Conservation (phyloP, 495 filamentous ascomycete species). For the Aspergillus hancockii region DNA sequence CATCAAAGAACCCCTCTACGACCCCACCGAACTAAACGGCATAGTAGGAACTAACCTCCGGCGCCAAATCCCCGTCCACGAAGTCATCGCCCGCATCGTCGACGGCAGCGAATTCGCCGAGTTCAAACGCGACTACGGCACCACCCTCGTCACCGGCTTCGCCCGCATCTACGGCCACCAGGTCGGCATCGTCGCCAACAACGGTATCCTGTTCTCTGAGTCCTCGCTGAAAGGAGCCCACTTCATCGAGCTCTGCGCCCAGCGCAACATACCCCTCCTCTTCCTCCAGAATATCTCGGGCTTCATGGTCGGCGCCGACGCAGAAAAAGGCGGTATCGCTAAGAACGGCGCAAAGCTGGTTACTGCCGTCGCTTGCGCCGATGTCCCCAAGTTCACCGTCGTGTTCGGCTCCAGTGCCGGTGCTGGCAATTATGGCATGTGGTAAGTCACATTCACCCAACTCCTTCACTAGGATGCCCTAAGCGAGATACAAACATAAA, state of each 20-base stretch:
- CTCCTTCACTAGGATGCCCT: too few relatives aligned
- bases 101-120: constrained; percentile 89
- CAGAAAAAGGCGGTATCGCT: constrained; percentile 91
- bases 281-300: constrained; percentile 97
- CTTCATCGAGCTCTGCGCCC: constrained; percentile 95
- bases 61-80: constrained; percentile 78
- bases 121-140: constrained; percentile 92
- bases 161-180: constrained; percentile 86
- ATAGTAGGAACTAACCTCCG: constrained; percentile 88
- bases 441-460: constrained; percentile 51
- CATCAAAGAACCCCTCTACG: constrained; percentile 75
- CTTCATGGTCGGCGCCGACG: constrained; percentile 96
- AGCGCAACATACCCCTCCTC: constrained; percentile 84
- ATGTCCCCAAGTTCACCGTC: constrained; percentile 96
- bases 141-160: constrained; percentile 91
- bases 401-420: constrained; percentile 83
- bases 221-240: constrained; percentile 92
- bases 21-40: constrained; percentile 77
- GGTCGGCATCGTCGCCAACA: constrained; percentile 94
- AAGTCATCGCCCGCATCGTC: constrained; percentile 92
- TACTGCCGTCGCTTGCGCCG: constrained; percentile 90
- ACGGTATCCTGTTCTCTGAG: constrained; percentile 94
- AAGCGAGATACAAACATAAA: too few relatives aligned
- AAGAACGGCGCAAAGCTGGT: constrained; percentile 98
- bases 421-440: constrained; percentile 82